These are phyloP conservation scores for Pseudopithomyces chartarum DNA, from an alignment of 2,329 filamentous ascomycete species.

Conservation along the genomic window DNA sequence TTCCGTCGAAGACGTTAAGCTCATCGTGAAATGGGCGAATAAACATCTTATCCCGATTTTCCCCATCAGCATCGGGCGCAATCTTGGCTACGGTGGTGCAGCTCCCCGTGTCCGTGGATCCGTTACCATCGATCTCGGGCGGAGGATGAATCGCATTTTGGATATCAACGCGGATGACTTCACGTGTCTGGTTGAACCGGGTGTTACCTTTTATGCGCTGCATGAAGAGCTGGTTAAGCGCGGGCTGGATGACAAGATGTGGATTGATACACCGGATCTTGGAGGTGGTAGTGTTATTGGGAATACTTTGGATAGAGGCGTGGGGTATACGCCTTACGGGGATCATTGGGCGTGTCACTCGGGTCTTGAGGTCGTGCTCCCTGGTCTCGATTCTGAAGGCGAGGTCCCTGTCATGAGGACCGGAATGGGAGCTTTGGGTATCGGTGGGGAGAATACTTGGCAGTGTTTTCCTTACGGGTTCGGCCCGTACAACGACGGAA, in stretches of 20 bases:
- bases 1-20: constrained; percentile 44
- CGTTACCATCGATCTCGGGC: constrained; percentile 53
- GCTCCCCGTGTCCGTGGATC: constrained; percentile 53
- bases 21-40: constrained; percentile 40
- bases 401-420: constrained; percentile 39
- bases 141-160: constrained; percentile 49
- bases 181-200: constrained; percentile 53
- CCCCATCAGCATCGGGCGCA: constrained; percentile 48
- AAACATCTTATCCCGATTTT: constrained; percentile 41
- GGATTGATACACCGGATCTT: constrained; percentile 49
- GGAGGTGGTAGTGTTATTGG: constrained; percentile 43
- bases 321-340: constrained; percentile 42
- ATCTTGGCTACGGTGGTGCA: constrained; percentile 57
- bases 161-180: constrained; percentile 47
- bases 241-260: constrained; percentile 48
- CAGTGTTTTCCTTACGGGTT: constrained; percentile 45
- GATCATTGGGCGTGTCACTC: constrained; percentile 54
- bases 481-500: constrained; percentile 44
- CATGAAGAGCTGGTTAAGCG: constrained; percentile 50
- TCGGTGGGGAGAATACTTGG: constrained; percentile 29
- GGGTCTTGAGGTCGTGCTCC: constrained; percentile 51
- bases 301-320: constrained; percentile 42
- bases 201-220: constrained; percentile 59
- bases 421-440: constrained; percentile 23
- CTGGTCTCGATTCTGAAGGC: constrained; percentile 40